Conservation (phyloP, 345 rosid genomes). For the Murraya koenigii region DNA sequence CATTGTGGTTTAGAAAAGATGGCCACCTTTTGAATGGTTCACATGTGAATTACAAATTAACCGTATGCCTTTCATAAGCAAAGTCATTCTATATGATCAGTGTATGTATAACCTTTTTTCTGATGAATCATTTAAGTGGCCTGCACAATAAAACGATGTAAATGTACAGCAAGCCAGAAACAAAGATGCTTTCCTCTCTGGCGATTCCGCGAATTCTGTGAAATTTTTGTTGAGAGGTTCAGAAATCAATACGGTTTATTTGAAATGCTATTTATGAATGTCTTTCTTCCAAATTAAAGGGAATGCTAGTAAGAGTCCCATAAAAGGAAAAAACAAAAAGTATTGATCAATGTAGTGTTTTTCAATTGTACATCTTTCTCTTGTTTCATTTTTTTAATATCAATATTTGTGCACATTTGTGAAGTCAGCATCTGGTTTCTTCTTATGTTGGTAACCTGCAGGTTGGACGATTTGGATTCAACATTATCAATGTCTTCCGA, state of each 20-base stretch:
- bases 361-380: too few species aligned
- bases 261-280: background rate
- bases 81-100: background rate
- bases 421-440: background rate
- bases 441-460: constrained; percentile 19
- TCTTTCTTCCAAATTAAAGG: background rate
- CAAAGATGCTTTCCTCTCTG: background rate
- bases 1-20: background rate
- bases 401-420: background rate
- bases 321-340: background rate
- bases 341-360: background rate
- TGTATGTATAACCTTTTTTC: too few species aligned
- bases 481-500: constrained; percentile 44
- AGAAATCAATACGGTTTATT: background rate
- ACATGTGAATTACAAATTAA: background rate
- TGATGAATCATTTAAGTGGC: background rate
- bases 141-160: background rate
- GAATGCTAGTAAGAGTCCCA: background rate
- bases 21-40: background rate
- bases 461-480: constrained; percentile 78
- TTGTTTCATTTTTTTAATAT: background rate
- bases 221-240: background rate
- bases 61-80: background rate
- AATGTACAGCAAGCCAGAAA: background rate
- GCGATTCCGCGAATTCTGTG: background rate